Percentiles rank a stretch among this genome's conserved stretches.
Evolutionary conservation across 495 filamentous ascomycete species (phyloP).

Genomic region (Xylaria bambusicola): DNA sequence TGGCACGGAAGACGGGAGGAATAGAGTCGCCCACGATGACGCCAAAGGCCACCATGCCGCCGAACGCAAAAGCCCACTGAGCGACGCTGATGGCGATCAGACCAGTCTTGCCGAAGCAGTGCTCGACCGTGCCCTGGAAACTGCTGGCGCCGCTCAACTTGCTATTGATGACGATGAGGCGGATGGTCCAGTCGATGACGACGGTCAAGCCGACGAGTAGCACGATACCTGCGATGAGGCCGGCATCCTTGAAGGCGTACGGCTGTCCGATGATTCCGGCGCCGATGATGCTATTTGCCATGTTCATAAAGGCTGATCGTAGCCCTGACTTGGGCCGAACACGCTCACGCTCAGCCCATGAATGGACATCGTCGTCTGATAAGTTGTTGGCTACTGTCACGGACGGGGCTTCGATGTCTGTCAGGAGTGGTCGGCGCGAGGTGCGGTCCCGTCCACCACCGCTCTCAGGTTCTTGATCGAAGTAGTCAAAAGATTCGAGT

Average conservation of each 20-base stretch:
- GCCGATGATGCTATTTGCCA: conserved; percentile 98
- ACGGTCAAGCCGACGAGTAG: conserved; percentile 78
- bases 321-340: conserved; percentile 51
- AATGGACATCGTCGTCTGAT: conserved; percentile 37
- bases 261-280: conserved; percentile 98
- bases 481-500: conserved; percentile 39
- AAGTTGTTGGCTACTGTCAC: conserved; percentile 69
- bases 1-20: conserved; percentile 78
- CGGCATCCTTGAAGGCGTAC: conserved; percentile 90
- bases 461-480: conserved; percentile 48
- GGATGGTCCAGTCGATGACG: conserved; percentile 94
- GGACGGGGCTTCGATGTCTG: conserved; percentile 83
- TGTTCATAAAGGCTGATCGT: conserved; percentile 83
- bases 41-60: conserved; percentile 97
- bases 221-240: conserved; percentile 74
- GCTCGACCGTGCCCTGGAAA: conserved; percentile 92
- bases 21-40: conserved; percentile 97
- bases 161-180: conserved; percentile 92
- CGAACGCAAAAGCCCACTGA: conserved; percentile 98
- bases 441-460: conserved; percentile 36
- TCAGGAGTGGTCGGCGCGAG: conserved; percentile 69
- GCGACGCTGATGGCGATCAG: conserved; percentile 88
- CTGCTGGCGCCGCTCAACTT: conserved; percentile 89
- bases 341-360: conserved; percentile 47
- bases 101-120: conserved; percentile 86